Conservation (phyloP, 305 asterid genomes). For the Coffea humblotiana region DNA sequence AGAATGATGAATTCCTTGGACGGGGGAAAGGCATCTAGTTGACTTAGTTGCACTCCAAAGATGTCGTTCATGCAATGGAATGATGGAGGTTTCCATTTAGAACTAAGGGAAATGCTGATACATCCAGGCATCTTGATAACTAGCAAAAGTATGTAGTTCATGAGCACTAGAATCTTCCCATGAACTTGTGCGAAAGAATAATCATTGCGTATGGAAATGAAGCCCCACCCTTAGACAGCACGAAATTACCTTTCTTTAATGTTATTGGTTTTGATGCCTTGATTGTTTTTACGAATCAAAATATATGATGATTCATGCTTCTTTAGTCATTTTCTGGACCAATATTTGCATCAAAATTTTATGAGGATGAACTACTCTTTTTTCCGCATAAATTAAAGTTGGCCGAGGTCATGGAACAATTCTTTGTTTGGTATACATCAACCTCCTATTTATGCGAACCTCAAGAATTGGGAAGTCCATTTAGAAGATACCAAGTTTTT, state of each 20-base stretch:
- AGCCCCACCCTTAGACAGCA: neutral
- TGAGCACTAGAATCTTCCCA: neutral
- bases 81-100: neutral
- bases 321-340: too few relatives aligned
- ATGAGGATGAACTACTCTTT: too few relatives aligned
- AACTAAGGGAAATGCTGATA: neutral
- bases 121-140: neutral
- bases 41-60: neutral
- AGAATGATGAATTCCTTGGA: neutral
- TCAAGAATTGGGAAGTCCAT: too few relatives aligned
- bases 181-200: neutral
- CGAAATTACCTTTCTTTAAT: neutral
- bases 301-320: neutral
- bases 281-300: too few relatives aligned
- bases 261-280: neutral
- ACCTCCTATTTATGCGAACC: too few relatives aligned
- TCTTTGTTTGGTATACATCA: too few relatives aligned
- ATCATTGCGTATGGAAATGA: neutral
- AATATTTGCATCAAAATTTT: too few relatives aligned
- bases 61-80: neutral
- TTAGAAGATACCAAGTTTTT: too few relatives aligned
- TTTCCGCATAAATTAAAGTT: too few relatives aligned
- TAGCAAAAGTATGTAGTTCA: too few relatives aligned
- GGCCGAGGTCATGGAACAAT: too few relatives aligned
- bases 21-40: slow-evolving; percentile 3